Conservation (phyloP, 768 basidiomycete genomes). For the Boletales sp. region DNA sequence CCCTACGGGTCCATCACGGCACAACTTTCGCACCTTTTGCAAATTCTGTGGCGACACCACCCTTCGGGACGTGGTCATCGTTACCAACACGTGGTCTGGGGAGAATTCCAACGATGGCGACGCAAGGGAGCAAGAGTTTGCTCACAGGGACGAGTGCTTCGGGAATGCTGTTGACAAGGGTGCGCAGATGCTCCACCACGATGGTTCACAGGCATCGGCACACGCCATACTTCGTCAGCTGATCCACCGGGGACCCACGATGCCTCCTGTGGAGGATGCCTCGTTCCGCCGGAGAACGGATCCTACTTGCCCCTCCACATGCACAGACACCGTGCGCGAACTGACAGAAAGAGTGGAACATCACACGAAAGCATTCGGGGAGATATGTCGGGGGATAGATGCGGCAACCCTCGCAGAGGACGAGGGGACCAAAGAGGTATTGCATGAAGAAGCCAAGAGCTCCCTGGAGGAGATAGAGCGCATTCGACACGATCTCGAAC, state of each 20-base stretch:
- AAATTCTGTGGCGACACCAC: constrained; percentile 47
- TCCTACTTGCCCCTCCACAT: constrained; percentile 41
- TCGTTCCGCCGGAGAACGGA: constrained; percentile 39
- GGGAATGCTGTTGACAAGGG: constrained; percentile 43
- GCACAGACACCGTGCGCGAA: constrained; percentile 42
- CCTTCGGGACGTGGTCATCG: constrained; percentile 45
- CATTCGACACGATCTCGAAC: constrained; percentile 39
- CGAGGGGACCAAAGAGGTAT: constrained; percentile 34
- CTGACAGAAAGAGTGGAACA: constrained; percentile 40
- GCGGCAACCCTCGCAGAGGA: constrained; percentile 37
- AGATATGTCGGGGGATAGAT: constrained; percentile 40
- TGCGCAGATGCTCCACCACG: constrained; percentile 39
- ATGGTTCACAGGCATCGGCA: constrained; percentile 40
- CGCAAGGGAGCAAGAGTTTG: constrained; percentile 38
- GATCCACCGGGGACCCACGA: constrained; percentile 32
- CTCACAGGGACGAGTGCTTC: constrained; percentile 37
- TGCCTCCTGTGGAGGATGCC: constrained; percentile 44
- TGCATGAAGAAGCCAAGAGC: constrained; percentile 37
- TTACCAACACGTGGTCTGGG: constrained; percentile 44
- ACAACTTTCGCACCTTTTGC: constrained; percentile 44
- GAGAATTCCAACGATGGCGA: constrained; percentile 29
- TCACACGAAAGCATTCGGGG: constrained; percentile 40
- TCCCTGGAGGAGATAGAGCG: constrained; percentile 38
- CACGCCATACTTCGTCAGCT: constrained; percentile 43
- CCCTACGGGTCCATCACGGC: constrained; percentile 40